Evolutionary conservation across 805 yeast species (phyloP).

Genomic region (Geotrichum ghanense): DNA sequence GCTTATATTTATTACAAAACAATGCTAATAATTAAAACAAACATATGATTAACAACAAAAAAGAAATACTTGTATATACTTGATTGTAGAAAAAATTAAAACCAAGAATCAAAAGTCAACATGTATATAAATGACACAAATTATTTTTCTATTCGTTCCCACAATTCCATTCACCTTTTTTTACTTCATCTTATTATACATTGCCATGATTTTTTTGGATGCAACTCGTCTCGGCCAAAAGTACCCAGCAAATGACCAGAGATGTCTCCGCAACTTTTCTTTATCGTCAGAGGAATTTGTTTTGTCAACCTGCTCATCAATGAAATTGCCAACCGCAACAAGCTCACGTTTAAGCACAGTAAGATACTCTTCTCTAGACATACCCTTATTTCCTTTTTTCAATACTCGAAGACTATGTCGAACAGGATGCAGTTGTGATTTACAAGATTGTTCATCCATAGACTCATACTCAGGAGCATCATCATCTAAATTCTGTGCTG

Average conservation of each 20-base stretch:
- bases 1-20: too few relatives aligned
- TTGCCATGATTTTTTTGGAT: slow-evolving; percentile 56
- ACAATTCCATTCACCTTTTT: too few relatives aligned
- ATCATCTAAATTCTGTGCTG: slow-evolving; percentile 5
- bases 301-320: slow-evolving; percentile 31
- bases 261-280: slow-evolving; percentile 42
- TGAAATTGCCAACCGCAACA: slow-evolving; percentile 62
- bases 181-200: slow-evolving; percentile 39
- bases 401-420: slow-evolving; percentile 53
- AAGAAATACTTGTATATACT: too few relatives aligned
- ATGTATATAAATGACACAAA: too few relatives aligned
- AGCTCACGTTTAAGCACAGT: slow-evolving; percentile 55
- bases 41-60: too few relatives aligned
- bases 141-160: too few relatives aligned
- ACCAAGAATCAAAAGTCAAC: too few relatives aligned
- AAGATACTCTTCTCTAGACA: slow-evolving; percentile 72
- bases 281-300: slow-evolving; percentile 21
- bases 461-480: slow-evolving; percentile 47
- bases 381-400: slow-evolving; percentile 59
- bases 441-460: slow-evolving; percentile 67
- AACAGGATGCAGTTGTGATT: slow-evolving; percentile 50
- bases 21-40: too few relatives aligned
- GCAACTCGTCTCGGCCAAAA: slow-evolving; percentile 80
- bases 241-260: slow-evolving; percentile 75
- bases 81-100: too few relatives aligned